Base-by-base conservation (phyloP, 176 grass and related monocot species). In the Pontederia paniculata region DNA sequence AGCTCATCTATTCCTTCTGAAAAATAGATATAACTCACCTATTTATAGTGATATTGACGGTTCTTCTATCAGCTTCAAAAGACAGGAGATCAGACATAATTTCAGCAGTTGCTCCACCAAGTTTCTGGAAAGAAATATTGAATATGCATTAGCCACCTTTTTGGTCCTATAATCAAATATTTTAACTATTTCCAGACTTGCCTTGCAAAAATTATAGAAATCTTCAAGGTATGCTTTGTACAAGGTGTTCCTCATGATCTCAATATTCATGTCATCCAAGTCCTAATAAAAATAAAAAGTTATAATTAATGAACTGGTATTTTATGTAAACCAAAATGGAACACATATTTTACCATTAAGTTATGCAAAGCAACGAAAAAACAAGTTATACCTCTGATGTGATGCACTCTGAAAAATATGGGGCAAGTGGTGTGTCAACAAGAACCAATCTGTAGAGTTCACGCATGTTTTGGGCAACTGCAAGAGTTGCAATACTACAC, bases 161-260 rank as follows among this genome's bases (percentile, higher is more conserved):
- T 12, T 42, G 1, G 43, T 60, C 15, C 31, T n/a, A 3, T 59
- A 9, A 42, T 10, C 9, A 9, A 44, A 17, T 12, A 19, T 23
- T 3, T 21, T 16, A 22, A 23, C 2, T 13, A 42, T 48, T 6
- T 21, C 23, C 44, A 14, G 60, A 48, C 17, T 23, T 90, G 91
- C 93, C 83, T 77, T 19, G n/a, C 83, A 98, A 52, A 98, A 91
- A 45, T 98, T 84, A 60, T 91, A 88, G 52, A 98, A 98, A 50
- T 91, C 93, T 66, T 98, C 87, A 60, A 98, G 93, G 76, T 98
- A 98, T 66, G 93, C 93, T 81, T 98, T 98, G 78, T 98, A 98
- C 10, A 98, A 75, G 42, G 93, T 98, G 72, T 98, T 98, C 83
- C 93, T 91, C 93, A 91, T 98, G 69, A 98, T 98, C 60, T 84